These are phyloP conservation scores for Trichoderma simmonsii DNA, from an alignment of 2,329 filamentous ascomycete species.

Conservation along the genomic window DNA sequence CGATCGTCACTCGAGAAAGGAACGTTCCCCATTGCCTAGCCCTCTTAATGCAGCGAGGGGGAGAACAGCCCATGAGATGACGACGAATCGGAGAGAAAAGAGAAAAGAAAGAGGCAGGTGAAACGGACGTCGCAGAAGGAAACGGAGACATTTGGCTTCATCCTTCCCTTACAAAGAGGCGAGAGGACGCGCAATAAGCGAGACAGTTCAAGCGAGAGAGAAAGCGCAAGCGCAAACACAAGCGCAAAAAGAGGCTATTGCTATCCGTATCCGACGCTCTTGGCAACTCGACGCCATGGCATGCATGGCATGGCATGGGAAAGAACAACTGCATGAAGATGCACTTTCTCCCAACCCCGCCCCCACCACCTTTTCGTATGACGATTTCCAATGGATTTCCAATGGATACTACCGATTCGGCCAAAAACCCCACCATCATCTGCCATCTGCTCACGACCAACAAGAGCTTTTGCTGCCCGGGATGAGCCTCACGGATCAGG, in stretches of 20 bases:
- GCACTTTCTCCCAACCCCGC: slow-evolving; percentile 12
- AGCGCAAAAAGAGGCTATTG: background rate
- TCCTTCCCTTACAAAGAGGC: background rate
- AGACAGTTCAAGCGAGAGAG: background rate
- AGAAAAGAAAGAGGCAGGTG: background rate
- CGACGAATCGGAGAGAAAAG: background rate
- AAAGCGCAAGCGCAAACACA: background rate
- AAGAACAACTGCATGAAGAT: slow-evolving; percentile 12
- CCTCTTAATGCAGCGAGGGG: background rate
- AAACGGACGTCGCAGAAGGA: background rate
- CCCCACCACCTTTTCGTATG: slow-evolving; percentile 17
- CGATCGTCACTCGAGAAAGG: background rate
- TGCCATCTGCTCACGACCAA: slow-evolving; percentile 18
- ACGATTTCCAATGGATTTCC: slow-evolving; percentile 14
- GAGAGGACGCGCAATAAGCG: background rate
- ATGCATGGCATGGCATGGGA: background rate
- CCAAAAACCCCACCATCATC: slow-evolving; percentile 18
- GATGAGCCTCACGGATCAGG: slow-evolving; percentile 1
- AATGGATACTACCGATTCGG: slow-evolving; percentile 17
- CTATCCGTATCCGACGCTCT: background rate
- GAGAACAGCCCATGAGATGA: background rate
- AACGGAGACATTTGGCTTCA: background rate
- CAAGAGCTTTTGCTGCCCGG: background rate
- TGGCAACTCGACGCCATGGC: background rate
- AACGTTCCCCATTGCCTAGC: background rate